Evolutionary conservation across 371 early-diverging fungal species (phyloP).

Genomic region (Thermomucor indicae-seudaticae): DNA sequence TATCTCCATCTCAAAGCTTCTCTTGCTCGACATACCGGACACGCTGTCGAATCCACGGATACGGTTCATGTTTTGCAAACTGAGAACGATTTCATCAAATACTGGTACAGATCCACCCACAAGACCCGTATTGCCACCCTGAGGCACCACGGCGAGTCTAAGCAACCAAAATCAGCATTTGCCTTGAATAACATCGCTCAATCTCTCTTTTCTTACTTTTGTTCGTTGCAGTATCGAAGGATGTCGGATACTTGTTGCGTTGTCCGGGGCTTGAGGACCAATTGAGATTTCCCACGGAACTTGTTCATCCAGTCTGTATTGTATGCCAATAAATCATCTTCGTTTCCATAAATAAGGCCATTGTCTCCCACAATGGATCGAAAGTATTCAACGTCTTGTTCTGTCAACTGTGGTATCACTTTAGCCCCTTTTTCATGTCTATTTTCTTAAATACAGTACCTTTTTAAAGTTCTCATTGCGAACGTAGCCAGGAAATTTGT

Average conservation of each 20-base stretch:
- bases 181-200: not conserved
- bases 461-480: conserved; percentile 55
- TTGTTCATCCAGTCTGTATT: conserved; percentile 94
- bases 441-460: conserved; percentile 20
- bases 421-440: not conserved
- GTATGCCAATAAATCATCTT: conserved; percentile 58
- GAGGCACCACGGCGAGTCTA: conserved; percentile 90
- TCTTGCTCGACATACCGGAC: conserved; percentile 75
- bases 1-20: no score
- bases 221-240: conserved; percentile 83
- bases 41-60: conserved; percentile 82
- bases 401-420: conserved; percentile 9
- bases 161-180: not conserved
- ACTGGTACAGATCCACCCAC: conserved; percentile 93
- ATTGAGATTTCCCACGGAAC: conserved; percentile 78
- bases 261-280: conserved; percentile 85
- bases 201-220: conserved; percentile 35
- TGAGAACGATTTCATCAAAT: conserved; percentile 91
- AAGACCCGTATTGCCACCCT: conserved; percentile 96
- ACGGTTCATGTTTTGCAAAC: conserved; percentile 71
- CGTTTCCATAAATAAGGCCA: conserved; percentile 42
- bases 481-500: conserved; percentile 47
- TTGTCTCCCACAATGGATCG: conserved; percentile 51
- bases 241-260: conserved; percentile 84
- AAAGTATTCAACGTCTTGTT: conserved; percentile 57